Evolutionary conservation across 495 filamentous ascomycete genomes (phyloP).

Genomic region (Penicillium crystallinum): DNA sequence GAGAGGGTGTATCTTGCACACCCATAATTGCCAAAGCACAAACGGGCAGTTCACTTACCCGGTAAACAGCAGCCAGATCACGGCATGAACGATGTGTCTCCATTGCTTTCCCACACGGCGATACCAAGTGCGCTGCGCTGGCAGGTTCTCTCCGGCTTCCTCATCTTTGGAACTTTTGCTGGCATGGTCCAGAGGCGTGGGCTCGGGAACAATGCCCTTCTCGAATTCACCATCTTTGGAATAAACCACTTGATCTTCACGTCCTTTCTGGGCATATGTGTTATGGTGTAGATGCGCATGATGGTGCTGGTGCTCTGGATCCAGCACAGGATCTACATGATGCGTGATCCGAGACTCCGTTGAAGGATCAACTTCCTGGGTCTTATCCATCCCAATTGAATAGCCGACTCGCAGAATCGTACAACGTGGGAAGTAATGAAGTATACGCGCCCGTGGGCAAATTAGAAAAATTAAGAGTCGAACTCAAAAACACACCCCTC

Average conservation of each 20-base stretch:
- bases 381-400: not conserved
- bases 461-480: not conserved
- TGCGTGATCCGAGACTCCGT: not conserved
- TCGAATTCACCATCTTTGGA: conserved; percentile 39
- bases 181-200: conserved; percentile 36
- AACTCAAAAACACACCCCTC: not conserved
- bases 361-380: not conserved
- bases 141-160: conserved; percentile 20
- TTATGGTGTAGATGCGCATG: conserved; percentile 50
- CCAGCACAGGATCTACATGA: conserved; percentile 16
- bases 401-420: not conserved
- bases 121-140: conserved; percentile 20
- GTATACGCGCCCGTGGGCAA: not conserved
- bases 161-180: conserved; percentile 34
- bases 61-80: conserved; percentile 54
- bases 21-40: not conserved
- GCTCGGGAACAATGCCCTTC: conserved; percentile 40
- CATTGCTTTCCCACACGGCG: conserved; percentile 25
- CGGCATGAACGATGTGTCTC: conserved; percentile 42
- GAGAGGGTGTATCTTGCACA: not conserved
- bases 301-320: conserved; percentile 37
- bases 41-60: conserved; percentile 41
- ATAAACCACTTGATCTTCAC: conserved; percentile 45
- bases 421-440: not conserved
- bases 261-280: conserved; percentile 37